Evolutionary conservation across 192 early-diverging fungal genomes (phyloP).

Genomic region (Bifiguratus adelaidae): DNA sequence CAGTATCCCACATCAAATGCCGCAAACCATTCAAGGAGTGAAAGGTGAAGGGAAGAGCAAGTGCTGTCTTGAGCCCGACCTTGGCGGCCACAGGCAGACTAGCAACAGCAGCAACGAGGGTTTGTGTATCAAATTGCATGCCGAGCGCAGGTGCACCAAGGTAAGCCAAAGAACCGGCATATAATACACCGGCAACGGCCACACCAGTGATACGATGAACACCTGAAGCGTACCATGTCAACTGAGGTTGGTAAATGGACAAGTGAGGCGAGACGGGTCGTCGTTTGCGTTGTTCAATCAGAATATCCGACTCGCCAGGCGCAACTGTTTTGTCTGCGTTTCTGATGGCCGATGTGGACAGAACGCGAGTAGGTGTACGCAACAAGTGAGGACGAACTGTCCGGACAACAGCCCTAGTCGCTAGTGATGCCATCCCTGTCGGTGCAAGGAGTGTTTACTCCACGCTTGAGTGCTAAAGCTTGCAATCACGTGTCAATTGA

Average conservation of each 20-base stretch:
- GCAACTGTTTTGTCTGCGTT: no score
- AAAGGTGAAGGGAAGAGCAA: conserved; percentile 68
- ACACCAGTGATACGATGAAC: conserved; percentile 70
- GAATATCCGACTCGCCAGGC: conserved; percentile 24
- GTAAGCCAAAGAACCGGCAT: conserved; percentile 59
- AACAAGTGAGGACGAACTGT: no score
- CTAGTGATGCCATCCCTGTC: no score
- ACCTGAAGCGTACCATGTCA: conserved; percentile 71
- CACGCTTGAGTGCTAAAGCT: no score
- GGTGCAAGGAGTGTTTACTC: no score
- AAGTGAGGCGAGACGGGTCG: conserved; percentile 81
- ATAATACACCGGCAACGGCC: conserved; percentile 55
- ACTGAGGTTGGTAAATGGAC: conserved; percentile 84
- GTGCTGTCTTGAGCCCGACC: conserved; percentile 56
- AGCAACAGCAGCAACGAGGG: conserved; percentile 53
- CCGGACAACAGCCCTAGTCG: no score
- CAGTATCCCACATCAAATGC: conserved; percentile 89
- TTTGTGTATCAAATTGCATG: conserved; percentile 49
- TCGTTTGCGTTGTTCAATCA: conserved; percentile 37
- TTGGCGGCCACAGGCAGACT: conserved; percentile 54
- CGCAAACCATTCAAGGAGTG: conserved; percentile 80
- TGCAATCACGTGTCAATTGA: no score
- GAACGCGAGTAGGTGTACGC: no score
- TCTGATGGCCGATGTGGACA: no score
- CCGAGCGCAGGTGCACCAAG: conserved; percentile 50